Percentiles rank a stretch among this genome's conserved stretches.
Conservation (phyloP, 306 rosid genomes). For the Myrica gale region DNA sequence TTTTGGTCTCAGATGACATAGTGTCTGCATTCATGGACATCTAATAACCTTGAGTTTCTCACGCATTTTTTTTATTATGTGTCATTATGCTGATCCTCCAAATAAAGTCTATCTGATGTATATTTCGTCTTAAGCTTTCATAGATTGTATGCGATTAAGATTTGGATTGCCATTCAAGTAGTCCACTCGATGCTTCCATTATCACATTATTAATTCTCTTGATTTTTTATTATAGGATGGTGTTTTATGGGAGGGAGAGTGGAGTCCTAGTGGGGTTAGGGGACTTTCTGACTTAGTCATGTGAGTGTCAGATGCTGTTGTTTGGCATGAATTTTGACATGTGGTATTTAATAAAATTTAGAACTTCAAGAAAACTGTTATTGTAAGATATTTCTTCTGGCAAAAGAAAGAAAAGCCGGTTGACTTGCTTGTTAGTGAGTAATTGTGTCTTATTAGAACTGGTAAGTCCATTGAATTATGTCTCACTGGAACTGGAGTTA, state of each 20-base stretch:
- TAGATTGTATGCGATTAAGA: neutral
- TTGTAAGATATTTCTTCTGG: neutral
- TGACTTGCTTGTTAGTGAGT: neutral
- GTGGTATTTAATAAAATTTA: neutral
- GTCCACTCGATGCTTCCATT: neutral
- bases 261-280: neutral
- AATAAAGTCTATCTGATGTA: neutral
- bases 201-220: neutral
- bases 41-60: neutral
- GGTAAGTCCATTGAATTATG: neutral
- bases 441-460: conserved; percentile 6
- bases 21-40: neutral
- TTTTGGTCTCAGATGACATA: neutral
- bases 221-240: neutral
- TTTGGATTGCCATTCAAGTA: neutral
- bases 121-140: neutral
- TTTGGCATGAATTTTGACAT: neutral
- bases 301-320: neutral
- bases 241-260: neutral
- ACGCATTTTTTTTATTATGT: neutral
- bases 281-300: neutral
- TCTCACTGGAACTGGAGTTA: conserved; percentile 18
- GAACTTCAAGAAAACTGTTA: neutral
- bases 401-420: neutral
- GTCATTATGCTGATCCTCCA: neutral